Percentiles rank a stretch among this genome's conserved stretches.
phyloP scores from a whole-genome alignment of 176 grass and related monocot species.

The Musa beccarii region DNA sequence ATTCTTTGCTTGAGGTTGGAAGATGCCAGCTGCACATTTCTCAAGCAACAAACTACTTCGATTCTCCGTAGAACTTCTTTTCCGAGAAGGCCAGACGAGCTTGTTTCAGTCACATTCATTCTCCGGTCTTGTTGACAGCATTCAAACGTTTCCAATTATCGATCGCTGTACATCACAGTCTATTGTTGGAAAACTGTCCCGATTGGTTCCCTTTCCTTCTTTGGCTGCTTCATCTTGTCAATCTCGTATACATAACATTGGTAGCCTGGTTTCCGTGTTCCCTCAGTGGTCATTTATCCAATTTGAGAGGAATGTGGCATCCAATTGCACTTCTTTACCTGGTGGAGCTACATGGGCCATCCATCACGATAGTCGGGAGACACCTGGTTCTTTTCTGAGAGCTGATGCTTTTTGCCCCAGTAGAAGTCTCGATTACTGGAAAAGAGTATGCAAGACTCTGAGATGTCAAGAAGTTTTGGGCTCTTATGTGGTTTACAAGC shows the following conservation, averaged over 20 bases:
- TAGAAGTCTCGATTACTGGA: slow-evolving; percentile 45
- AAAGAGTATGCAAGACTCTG: slow-evolving; percentile 39
- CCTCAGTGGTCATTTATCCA: background rate
- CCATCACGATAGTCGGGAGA: background rate
- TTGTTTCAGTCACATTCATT: background rate
- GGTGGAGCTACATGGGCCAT: background rate
- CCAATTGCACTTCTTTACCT: background rate
- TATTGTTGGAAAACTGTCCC: background rate
- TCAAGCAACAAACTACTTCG: background rate
- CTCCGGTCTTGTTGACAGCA: background rate
- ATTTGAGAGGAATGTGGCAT: background rate
- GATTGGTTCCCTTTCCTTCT: background rate
- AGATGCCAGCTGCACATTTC: background rate
- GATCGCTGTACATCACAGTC: background rate
- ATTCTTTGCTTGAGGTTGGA: background rate
- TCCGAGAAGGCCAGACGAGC: background rate
- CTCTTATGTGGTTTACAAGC: slow-evolving; percentile 17
- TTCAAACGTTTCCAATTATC: background rate
- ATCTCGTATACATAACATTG: background rate
- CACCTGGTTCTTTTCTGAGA: background rate
- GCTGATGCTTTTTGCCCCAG: background rate
- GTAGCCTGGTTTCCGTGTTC: background rate
- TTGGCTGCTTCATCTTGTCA: background rate
- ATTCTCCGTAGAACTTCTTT: background rate
- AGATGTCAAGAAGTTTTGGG: slow-evolving; percentile 36